Evolutionary conservation across 2,329 filamentous ascomycete genomes (phyloP), one percentile per base, ranked within the genome.

Genomic region (Pleomassaria siparia): DNA sequence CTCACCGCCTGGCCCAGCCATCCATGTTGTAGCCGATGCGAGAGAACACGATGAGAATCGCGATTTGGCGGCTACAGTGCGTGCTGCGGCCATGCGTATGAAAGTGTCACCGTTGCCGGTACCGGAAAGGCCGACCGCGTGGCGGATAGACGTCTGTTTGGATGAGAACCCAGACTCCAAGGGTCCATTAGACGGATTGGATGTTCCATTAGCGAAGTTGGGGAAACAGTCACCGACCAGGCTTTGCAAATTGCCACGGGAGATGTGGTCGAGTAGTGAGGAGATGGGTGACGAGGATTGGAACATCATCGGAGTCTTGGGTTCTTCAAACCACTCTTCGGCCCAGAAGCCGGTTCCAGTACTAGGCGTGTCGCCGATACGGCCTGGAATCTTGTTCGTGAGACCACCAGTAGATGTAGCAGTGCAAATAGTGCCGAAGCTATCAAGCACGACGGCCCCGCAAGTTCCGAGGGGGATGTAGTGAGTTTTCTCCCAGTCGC

Each of bases 21-120:
- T 79, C 16, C 80, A 80, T 0, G 74, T 75, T 8, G 92, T 66
- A 0, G 89, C 86, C 1, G 75, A 64, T 1, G 80, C 69, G 0
- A 87, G 76, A 0, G 83, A 67, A 56, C 72, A 45, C 0, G 62
- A 50, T 1, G 74, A 72, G 71, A 88, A 94, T 11, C 86, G 80
- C 15, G 86, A 84, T 55, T 91, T 86, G 1, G 89, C 83, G 1
- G 83, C 86, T 0, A 86, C 83, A 0, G 88, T 91, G 25, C 88
- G 82, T 0, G 81, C 82, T 1, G 90, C 90, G 12, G 78, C 81
- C 2, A 83, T 74, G 3, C 89, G 84, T 13, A 95, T 77, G 67
- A 95, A 96, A 0, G 88, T 89, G 70, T 96, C 91, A 0, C 91
- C 91, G 59, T 96, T 95, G 0, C 91, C 91, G 0, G 90, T 92